Conservation (phyloP, 768 basidiomycete genomes). For the Mycena vitilis region DNA sequence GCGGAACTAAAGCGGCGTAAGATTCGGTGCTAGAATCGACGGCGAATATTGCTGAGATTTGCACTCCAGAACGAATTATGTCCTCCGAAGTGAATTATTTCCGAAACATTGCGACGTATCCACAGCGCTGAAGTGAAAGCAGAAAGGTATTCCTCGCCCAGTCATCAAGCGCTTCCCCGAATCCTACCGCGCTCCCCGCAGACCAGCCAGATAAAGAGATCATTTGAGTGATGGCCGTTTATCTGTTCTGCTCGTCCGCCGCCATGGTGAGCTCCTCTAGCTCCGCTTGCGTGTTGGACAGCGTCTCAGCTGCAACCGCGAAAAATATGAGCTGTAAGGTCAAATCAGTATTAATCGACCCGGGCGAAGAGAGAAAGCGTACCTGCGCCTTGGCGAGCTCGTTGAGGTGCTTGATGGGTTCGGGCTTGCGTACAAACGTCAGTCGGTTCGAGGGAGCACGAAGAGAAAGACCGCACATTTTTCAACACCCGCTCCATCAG, state of each 20-base stretch:
- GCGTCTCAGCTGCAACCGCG: conserved; percentile 80
- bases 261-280: conserved; percentile 93
- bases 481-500: conserved; percentile 98
- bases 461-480: conserved; percentile 69
- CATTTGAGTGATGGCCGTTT: not conserved
- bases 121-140: too few relatives aligned
- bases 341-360: not conserved
- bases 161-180: too few relatives aligned
- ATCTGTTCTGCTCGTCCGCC: conserved; percentile 67
- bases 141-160: too few relatives aligned
- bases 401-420: conserved; percentile 93
- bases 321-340: conserved; percentile 71
- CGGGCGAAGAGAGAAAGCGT: not conserved
- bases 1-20: too few relatives aligned
- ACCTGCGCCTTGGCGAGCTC: conserved; percentile 93
- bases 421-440: conserved; percentile 70
- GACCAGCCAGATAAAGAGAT: too few relatives aligned
- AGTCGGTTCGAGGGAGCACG: conserved; percentile 5
- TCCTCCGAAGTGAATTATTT: too few relatives aligned
- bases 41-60: too few relatives aligned
- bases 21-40: too few relatives aligned
- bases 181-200: too few relatives aligned
- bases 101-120: too few relatives aligned
- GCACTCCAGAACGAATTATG: too few relatives aligned
- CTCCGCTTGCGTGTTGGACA: conserved; percentile 86